phyloP scores from a whole-genome alignment of 2,329 filamentous ascomycete species.

The Pyrenochaeta sp. region DNA sequence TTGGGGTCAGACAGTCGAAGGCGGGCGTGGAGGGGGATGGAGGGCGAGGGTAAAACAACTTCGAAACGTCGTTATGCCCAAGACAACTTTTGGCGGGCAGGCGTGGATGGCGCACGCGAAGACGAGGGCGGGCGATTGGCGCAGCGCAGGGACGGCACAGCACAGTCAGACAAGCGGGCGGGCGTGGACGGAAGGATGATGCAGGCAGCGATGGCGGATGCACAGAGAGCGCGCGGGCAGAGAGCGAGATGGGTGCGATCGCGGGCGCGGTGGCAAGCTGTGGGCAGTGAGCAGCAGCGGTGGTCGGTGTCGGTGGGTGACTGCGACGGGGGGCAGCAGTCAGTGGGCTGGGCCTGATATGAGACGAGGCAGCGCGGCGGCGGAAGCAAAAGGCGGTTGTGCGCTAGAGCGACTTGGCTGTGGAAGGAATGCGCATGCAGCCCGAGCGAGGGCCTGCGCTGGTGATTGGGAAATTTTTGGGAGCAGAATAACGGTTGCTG shows the following conservation, averaged over 20 bases:
- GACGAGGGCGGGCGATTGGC: constrained; percentile 30
- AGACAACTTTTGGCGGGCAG: constrained; percentile 17
- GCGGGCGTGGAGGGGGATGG: constrained; percentile 19
- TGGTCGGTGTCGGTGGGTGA: too few relatives aligned
- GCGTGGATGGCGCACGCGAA: constrained; percentile 23
- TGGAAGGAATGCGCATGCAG: constrained; percentile 37
- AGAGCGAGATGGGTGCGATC: constrained; percentile 10
- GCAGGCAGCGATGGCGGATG: constrained; percentile 18
- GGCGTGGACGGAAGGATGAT: constrained; percentile 11
- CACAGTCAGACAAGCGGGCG: constrained; percentile 20
- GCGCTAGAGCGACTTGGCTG: constrained; percentile 32
- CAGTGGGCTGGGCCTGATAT: constrained; percentile 30
- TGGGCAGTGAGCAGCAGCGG: constrained; percentile 13
- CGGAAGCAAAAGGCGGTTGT: constrained; percentile 21
- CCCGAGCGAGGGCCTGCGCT: constrained; percentile 25
- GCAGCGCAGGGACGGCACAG: too few relatives aligned
- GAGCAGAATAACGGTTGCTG: constrained; percentile 25
- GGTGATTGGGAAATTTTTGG: constrained; percentile 19
- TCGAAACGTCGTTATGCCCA: constrained; percentile 45
- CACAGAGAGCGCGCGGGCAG: constrained; percentile 23
- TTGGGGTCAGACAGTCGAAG: constrained; percentile 21
- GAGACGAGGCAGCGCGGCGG: constrained; percentile 19
- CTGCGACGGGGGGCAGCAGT: constrained; percentile 8
- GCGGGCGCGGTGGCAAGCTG: constrained; percentile 11
- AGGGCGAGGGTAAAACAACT: constrained; percentile 40